Conservation (phyloP, 1,284 basidiomycete genomes). For the Boletus calvinii region DNA sequence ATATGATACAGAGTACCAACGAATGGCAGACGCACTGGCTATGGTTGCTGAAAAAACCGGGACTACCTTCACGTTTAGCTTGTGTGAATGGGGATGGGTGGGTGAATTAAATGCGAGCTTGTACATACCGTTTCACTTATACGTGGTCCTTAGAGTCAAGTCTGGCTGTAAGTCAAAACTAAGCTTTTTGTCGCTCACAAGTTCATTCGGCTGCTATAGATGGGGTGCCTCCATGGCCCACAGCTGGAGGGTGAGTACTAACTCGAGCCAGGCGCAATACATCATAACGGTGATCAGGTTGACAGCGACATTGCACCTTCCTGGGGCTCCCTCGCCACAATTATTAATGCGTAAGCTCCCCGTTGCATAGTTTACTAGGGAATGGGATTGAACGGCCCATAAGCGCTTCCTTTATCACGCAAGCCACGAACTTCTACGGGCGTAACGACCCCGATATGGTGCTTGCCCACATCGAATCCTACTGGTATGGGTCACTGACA, state of each 20-base stretch:
- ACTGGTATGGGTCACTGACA: conserved; percentile 10
- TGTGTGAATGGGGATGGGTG: conserved; percentile 61
- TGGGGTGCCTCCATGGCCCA: conserved; percentile 41
- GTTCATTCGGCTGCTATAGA: conserved; percentile 5
- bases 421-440: conserved; percentile 44
- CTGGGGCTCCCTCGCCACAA: conserved; percentile 38
- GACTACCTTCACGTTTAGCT: conserved; percentile 48
- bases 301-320: conserved; percentile 27
- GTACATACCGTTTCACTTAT: conserved; percentile 6
- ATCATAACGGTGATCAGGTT: conserved; percentile 11
- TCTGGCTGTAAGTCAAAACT: conserved; percentile 53
- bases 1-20: conserved; percentile 41
- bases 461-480: conserved; percentile 8
- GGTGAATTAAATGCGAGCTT: conserved; percentile 19
- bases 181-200: neutral
- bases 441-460: conserved; percentile 49
- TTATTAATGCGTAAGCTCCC: conserved; percentile 38
- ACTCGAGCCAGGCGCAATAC: neutral
- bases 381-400: neutral
- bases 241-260: conserved; percentile 45
- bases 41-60: conserved; percentile 42
- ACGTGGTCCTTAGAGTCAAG: conserved; percentile 44
- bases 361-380: neutral
- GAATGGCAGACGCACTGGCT: conserved; percentile 53
- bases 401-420: conserved; percentile 45